These are phyloP conservation scores for Dothidotthia symphoricarpi DNA, from an alignment of 2,329 filamentous ascomycete genomes.

Conservation along the genomic window DNA sequence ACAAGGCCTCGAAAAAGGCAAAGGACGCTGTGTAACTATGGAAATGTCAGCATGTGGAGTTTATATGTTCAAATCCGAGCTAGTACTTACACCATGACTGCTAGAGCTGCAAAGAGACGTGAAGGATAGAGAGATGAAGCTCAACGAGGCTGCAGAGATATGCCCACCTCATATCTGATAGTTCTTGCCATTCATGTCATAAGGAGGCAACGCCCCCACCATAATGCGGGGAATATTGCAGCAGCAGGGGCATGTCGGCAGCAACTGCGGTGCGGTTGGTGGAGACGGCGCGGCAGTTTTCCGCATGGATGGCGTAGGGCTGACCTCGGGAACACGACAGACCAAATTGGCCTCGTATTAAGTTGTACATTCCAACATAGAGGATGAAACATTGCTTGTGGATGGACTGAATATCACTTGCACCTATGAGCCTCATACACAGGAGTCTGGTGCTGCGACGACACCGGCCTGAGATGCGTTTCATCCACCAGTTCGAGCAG, in stretches of 20 bases:
- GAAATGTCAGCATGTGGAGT: neutral
- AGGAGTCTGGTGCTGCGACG: slow-evolving; percentile 10
- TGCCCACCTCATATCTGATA: no score
- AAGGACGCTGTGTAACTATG: slow-evolving; percentile 70
- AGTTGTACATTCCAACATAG: no score
- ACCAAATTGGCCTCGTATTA: no score
- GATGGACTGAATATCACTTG: no score
- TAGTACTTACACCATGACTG: slow-evolving; percentile 22
- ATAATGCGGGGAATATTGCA: slow-evolving; percentile 8
- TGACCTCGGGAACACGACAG: no score
- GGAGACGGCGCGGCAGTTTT: no score
- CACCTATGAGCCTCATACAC: neutral
- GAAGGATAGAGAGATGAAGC: neutral
- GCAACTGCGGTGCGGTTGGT: no score
- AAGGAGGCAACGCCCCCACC: slow-evolving; percentile 3
- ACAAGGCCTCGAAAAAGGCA: slow-evolving; percentile 79
- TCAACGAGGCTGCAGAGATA: neutral
- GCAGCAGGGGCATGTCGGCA: neutral
- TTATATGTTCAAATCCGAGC: neutral
- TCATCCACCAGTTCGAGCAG: slow-evolving; percentile 6
- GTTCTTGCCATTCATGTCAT: no score
- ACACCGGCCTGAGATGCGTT: slow-evolving; percentile 15
- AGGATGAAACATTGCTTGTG: no score
- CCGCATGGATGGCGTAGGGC: no score
- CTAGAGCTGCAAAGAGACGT: neutral